phyloP scores from a whole-genome alignment of 768 basidiomycete genomes.

The Rhodotorula kratochvilovae region DNA sequence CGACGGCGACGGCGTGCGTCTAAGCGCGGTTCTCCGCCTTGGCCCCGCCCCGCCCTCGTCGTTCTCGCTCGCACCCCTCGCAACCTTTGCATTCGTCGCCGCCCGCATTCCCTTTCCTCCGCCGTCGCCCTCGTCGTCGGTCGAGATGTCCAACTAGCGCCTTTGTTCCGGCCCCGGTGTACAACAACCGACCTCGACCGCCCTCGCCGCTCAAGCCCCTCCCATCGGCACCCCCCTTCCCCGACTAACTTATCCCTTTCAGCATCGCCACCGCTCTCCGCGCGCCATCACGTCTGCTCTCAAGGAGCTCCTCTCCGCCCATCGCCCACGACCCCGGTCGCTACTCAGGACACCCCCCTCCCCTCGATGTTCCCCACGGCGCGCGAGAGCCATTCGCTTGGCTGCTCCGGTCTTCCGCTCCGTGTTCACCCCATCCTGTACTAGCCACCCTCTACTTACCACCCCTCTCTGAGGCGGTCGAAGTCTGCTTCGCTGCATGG shows the following conservation, averaged over 20 bases:
- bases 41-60: background rate
- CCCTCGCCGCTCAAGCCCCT: background rate
- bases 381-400: conserved; percentile 14
- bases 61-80: background rate
- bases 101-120: background rate
- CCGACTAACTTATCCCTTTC: conserved; percentile 13
- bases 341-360: background rate
- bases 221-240: no score
- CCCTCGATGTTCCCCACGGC: background rate
- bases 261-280: background rate
- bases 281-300: conserved; percentile 4
- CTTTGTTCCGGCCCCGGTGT: no score
- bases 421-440: background rate
- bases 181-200: background rate
- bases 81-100: background rate
- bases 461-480: background rate
- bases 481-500: conserved; percentile 9
- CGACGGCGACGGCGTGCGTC: conserved; percentile 26
- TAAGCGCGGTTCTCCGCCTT: background rate
- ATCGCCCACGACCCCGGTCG: background rate
- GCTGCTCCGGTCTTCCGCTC: conserved; percentile 6
- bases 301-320: background rate
- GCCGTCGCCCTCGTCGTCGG: background rate
- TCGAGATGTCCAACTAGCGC: background rate
- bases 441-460: background rate